Evolutionary conservation across 2,329 filamentous ascomycete species (phyloP).

Genomic region (Clarireedia sp.): DNA sequence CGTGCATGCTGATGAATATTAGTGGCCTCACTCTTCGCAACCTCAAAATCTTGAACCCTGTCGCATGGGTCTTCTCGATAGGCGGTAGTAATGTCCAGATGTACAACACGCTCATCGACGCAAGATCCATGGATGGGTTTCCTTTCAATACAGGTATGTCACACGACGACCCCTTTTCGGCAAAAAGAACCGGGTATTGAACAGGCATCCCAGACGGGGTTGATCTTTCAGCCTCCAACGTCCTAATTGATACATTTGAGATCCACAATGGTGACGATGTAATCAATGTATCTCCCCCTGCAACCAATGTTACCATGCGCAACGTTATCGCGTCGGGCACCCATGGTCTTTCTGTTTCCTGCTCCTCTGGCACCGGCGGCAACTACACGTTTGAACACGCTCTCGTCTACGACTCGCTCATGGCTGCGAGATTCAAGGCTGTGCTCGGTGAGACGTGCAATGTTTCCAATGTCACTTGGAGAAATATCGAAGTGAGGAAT

Average conservation of each 20-base stretch:
- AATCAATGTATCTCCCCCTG: conserved; percentile 1
- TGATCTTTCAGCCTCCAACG: conserved; percentile 1
- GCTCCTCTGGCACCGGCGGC: neutral
- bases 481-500: conserved; percentile 2
- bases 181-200: neutral
- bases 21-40: conserved; percentile 1
- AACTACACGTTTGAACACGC: conserved; percentile 6
- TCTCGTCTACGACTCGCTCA: neutral
- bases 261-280: conserved; percentile 6
- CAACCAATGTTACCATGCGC: conserved; percentile 1
- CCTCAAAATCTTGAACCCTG: conserved; percentile 3
- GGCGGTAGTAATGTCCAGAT: conserved; percentile 5
- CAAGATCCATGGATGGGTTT: neutral
- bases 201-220: neutral
- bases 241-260: conserved; percentile 2
- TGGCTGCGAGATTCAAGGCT: conserved; percentile 3
- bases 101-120: neutral
- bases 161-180: neutral
- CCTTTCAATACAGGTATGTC: conserved; percentile 3
- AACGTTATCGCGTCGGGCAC: conserved; percentile 2
- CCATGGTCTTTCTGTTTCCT: conserved; percentile 2
- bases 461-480: neutral
- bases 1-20: neutral
- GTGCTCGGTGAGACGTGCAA: neutral
- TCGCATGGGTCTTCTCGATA: conserved; percentile 2